phyloP scores from a whole-genome alignment of 768 basidiomycete genomes.

The Roridomyces roridus region DNA sequence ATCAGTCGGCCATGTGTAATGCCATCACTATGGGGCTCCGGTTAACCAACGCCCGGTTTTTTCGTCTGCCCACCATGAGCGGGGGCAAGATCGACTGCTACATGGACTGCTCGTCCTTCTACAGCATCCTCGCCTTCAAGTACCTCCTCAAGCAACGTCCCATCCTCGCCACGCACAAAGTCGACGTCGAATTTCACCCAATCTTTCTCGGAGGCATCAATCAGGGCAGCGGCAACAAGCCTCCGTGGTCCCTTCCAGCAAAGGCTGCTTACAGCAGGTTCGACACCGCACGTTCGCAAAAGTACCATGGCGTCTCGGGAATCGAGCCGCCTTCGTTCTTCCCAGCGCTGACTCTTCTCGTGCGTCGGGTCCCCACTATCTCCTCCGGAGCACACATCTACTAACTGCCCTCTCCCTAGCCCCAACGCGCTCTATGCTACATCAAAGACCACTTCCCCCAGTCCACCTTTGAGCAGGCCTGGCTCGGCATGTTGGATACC shows the following conservation, averaged over 20 bases:
- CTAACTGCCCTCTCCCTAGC: not conserved
- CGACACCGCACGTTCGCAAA: slow-evolving; percentile 13
- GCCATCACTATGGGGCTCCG: no score
- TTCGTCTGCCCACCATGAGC: not conserved
- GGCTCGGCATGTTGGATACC: slow-evolving; percentile 17
- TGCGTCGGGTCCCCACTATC: not conserved
- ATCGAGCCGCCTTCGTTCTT: slow-evolving; percentile 15
- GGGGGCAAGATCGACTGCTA: slow-evolving; percentile 26
- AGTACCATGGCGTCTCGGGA: slow-evolving; percentile 14
- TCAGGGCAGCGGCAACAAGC: slow-evolving; percentile 20
- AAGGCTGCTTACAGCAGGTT: slow-evolving; percentile 16
- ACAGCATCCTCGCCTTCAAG: slow-evolving; percentile 14
- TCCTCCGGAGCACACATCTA: not conserved
- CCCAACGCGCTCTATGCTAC: slow-evolving; percentile 26
- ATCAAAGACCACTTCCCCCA: slow-evolving; percentile 23
- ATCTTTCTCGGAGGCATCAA: slow-evolving; percentile 24
- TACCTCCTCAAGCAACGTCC: slow-evolving; percentile 19
- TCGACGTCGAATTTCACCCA: slow-evolving; percentile 24
- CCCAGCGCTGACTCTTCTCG: slow-evolving; percentile 18
- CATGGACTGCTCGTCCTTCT: slow-evolving; percentile 24
- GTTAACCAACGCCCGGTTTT: no score
- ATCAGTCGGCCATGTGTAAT: no score
- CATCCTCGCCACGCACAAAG: slow-evolving; percentile 14
- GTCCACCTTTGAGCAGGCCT: slow-evolving; percentile 18
- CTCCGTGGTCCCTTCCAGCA: slow-evolving; percentile 24